These are phyloP conservation scores for Maudiozyma pseudohumilis DNA, from an alignment of 805 yeast species.

Conservation along the genomic window DNA sequence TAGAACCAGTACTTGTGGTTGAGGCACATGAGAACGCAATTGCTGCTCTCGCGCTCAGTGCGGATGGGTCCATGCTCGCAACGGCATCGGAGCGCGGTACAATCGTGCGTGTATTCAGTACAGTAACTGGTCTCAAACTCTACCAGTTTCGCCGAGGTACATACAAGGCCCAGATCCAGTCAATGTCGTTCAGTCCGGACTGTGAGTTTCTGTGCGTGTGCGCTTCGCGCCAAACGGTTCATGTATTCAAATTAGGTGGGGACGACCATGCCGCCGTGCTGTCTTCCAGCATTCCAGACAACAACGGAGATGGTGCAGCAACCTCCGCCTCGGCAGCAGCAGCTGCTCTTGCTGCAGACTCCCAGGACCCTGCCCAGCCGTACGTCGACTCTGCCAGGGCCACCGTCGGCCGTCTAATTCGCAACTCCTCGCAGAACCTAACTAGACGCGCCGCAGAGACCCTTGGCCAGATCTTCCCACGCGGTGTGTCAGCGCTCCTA, in stretches of 20 bases:
- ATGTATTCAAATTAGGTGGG: conserved; percentile 61
- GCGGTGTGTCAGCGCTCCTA: conserved; percentile 64
- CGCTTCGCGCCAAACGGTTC: conserved; percentile 86
- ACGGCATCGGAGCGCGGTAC: conserved; percentile 75
- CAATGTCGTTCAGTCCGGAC: conserved; percentile 65
- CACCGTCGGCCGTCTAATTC: conserved; percentile 63
- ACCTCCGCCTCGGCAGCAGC: not conserved
- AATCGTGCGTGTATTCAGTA: conserved; percentile 57
- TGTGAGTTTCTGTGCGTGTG: conserved; percentile 70
- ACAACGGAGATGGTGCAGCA: conserved; percentile 8
- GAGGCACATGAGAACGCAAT: conserved; percentile 65
- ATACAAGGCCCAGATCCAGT: conserved; percentile 70
- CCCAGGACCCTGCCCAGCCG: conserved; percentile 34
- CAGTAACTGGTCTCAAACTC: conserved; percentile 47
- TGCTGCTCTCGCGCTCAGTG: conserved; percentile 52
- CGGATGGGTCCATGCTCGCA: conserved; percentile 57
- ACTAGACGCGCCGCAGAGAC: conserved; percentile 79
- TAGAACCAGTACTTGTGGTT: conserved; percentile 57
- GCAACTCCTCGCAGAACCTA: conserved; percentile 67
- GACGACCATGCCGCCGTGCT: conserved; percentile 2
- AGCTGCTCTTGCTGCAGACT: conserved; percentile 1
- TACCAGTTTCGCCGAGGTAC: conserved; percentile 70
- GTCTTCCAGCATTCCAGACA: conserved; percentile 20
- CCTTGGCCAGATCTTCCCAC: conserved; percentile 79
- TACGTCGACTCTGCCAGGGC: conserved; percentile 60